Base-by-base conservation (phyloP, 352 stramenopile species). In the Sclerospora graminicola region DNA sequence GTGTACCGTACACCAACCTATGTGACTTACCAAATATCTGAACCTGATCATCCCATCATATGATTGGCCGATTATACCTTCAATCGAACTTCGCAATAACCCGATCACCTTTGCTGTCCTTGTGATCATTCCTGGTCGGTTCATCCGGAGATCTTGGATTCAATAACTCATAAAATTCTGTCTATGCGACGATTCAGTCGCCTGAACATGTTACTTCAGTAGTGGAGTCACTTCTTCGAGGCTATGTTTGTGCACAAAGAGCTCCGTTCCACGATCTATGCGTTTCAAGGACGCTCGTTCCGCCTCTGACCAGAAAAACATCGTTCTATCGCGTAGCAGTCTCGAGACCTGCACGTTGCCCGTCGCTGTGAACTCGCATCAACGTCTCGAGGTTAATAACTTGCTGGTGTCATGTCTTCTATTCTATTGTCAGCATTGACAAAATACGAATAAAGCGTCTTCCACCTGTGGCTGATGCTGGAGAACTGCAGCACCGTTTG, bases 141-240 rank as follows among this genome's bases (percentile, higher is more conserved):
- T n/a, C n/a, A n/a, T n/a, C n/a, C n/a, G n/a, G 66, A 73, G 13
- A 87, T 62, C 37, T 80, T 75, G 29, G 55, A 46, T 47, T 83
- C 67, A 4, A 87, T 63, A 10, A 69, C 34, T n/a, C 60, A 48
- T 49, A 15, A 50, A 20, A 16, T 83, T 58, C 18, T 54, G 41
- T 11, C 47, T 45, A 13, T 51, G 54, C 0, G 55, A 57, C 26
- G 63, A 50, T 41, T 84, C 57, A 10, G 80, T 60, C 2, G 67
- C 60, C 23, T 62, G 33, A 0, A 69, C 48, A 16, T 60, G 54
- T 13, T 62, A 35, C 33, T 39, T 49, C 16, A 70, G 44, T 9
- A 54, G 43, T 7, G 43, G 48, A n/a, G 62, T 48, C 10, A 37
- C 20, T 5, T 32, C 33, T 32, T 68, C 47, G 5, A 68, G 50